A percentile compares a stretch with the other conserved stretches of the same genome.
phyloP scores from a whole-genome alignment of 441 rosid species.

The Syzygium malaccense region DNA sequence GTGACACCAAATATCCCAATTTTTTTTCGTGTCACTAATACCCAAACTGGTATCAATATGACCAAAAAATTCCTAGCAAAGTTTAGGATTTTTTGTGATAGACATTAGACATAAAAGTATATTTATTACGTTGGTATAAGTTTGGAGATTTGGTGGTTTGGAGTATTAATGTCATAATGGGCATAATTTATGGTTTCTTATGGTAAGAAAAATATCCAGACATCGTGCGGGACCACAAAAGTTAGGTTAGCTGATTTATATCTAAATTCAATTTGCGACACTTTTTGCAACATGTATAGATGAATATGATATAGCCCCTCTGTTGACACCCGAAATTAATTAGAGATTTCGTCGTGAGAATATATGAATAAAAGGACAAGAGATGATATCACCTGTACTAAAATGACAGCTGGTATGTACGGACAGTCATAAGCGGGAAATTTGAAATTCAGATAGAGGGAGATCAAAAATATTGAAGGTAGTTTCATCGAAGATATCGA shows the following conservation, averaged over 20 bases:
- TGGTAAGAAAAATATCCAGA: neutral
- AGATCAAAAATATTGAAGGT: too few species aligned
- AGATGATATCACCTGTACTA: too few species aligned
- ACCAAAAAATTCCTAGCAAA: neutral
- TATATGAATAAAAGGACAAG: too few species aligned
- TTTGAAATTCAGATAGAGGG: too few species aligned
- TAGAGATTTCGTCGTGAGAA: too few species aligned
- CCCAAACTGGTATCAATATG: fast-evolving
- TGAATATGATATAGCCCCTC: neutral
- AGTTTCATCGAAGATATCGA: too few species aligned
- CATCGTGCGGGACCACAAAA: neutral
- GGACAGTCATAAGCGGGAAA: too few species aligned
- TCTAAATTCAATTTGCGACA: neutral
- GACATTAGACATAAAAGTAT: fast-evolving
- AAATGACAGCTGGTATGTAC: too few species aligned
- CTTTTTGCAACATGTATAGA: neutral
- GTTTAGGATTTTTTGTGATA: neutral
- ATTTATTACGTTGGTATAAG: neutral
- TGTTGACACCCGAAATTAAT: too few species aligned
- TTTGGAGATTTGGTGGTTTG: neutral
- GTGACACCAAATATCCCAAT: neutral
- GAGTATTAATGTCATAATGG: neutral
- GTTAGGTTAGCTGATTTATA: neutral
- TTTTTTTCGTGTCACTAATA: neutral
- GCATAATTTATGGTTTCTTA: fast-evolving